phyloP scores from a whole-genome alignment of 2,329 filamentous ascomycete species.

The Ascochyta clinopodiicola region DNA sequence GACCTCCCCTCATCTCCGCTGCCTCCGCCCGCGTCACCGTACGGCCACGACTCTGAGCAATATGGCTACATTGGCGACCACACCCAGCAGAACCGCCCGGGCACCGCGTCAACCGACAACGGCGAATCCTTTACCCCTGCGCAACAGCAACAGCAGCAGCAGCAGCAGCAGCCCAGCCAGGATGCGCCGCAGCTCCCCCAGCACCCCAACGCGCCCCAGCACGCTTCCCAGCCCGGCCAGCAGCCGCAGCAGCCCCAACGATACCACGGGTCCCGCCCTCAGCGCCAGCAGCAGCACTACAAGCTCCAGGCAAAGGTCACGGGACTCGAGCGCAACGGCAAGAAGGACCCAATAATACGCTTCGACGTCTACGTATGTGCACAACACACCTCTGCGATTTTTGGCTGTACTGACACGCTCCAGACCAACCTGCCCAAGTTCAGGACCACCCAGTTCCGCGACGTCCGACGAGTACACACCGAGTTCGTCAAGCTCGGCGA shows the following conservation, averaged over 20 bases:
- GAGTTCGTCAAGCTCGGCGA: constrained; percentile 97
- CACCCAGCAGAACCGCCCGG: constrained; percentile 33
- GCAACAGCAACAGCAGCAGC: constrained; percentile 41
- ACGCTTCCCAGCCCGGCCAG: constrained; percentile 49
- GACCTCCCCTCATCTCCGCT: constrained; percentile 51
- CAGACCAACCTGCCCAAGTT: constrained; percentile 99
- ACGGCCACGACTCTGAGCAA: constrained; percentile 43
- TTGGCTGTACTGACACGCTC: constrained; percentile 14
- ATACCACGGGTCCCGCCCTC: constrained; percentile 53
- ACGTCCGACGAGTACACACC: constrained; percentile 92
- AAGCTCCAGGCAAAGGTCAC: constrained; percentile 96
- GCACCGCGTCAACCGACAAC: constrained; percentile 37
- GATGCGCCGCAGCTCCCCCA: constrained; percentile 36
- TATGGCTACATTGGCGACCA: constrained; percentile 46
- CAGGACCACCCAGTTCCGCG: constrained; percentile 96
- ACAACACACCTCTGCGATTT: neutral
- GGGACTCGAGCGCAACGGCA: constrained; percentile 86
- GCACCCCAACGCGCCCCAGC: constrained; percentile 46
- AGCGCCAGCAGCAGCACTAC: constrained; percentile 68
- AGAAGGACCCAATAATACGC: constrained; percentile 92
- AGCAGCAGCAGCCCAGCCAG: constrained; percentile 45
- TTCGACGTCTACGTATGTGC: constrained; percentile 94
- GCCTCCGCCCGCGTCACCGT: constrained; percentile 49
- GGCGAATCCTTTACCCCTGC: constrained; percentile 43
- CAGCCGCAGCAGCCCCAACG: constrained; percentile 56